phyloP scores from a whole-genome alignment of 768 basidiomycete genomes.

The Boletales sp. region DNA sequence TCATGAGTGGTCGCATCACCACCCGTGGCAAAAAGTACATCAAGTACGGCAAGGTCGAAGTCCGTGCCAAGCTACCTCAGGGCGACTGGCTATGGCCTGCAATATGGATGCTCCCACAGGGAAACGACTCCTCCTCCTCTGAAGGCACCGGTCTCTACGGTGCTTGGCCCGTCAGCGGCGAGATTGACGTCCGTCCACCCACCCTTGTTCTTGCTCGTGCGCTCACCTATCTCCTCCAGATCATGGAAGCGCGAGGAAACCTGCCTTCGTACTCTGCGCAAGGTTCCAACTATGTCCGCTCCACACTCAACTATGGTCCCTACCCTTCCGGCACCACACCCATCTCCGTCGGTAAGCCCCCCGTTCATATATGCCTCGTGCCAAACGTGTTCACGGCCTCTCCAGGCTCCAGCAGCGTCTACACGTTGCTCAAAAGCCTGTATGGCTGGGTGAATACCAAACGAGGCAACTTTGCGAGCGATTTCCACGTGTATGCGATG shows the following conservation, averaged over 20 bases:
- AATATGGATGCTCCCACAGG: slow-evolving; percentile 31
- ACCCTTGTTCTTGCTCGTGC: background rate
- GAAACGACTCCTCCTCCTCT: slow-evolving; percentile 17
- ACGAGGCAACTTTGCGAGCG: slow-evolving; percentile 43
- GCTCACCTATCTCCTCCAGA: slow-evolving; percentile 28
- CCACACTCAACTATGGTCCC: slow-evolving; percentile 69
- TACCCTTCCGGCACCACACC: slow-evolving; percentile 33
- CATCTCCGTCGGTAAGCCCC: slow-evolving; percentile 26
- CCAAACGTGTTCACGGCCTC: background rate
- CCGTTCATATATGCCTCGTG: background rate
- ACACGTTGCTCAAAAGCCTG: slow-evolving; percentile 32
- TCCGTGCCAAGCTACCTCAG: slow-evolving; percentile 57
- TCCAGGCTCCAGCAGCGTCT: slow-evolving; percentile 6
- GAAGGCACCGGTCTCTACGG: slow-evolving; percentile 25
- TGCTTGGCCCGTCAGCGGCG: slow-evolving; percentile 51
- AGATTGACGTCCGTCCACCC: slow-evolving; percentile 49
- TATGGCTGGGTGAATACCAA: slow-evolving; percentile 37
- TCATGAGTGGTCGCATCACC: slow-evolving; percentile 51
- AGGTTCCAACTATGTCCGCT: slow-evolving; percentile 48
- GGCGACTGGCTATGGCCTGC: slow-evolving; percentile 42
- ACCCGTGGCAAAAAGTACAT: slow-evolving; percentile 48
- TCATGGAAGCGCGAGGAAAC: slow-evolving; percentile 54
- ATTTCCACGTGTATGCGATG: slow-evolving; percentile 52
- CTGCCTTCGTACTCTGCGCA: slow-evolving; percentile 38
- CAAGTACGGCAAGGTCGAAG: slow-evolving; percentile 55